phyloP scores from a whole-genome alignment of 192 early-diverging fungal species.

The Coemansia nantahalensis region DNA sequence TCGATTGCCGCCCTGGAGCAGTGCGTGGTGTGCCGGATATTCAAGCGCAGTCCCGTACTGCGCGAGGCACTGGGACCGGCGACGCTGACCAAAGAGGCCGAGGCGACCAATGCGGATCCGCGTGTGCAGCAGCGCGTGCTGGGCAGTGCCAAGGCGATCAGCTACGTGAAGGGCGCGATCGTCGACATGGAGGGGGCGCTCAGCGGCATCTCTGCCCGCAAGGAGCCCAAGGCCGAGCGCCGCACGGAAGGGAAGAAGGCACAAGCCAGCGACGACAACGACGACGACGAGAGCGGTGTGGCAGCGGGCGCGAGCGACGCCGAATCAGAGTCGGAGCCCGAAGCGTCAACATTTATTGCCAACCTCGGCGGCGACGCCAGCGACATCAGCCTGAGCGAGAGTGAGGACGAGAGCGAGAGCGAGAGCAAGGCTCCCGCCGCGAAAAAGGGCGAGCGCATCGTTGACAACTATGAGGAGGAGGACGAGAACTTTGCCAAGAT shows the following conservation, averaged over 20 bases:
- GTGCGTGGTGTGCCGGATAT: slow-evolving; percentile 11
- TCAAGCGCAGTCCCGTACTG: slow-evolving; percentile 4
- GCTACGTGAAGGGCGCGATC: slow-evolving; percentile 5
- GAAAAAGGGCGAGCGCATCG: slow-evolving; percentile 17
- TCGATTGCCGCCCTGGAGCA: slow-evolving; percentile 4
- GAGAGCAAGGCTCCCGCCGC: slow-evolving; percentile 2
- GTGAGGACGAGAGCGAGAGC: slow-evolving; percentile 3
- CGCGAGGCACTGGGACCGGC: slow-evolving; percentile 1
- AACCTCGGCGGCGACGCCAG: slow-evolving; percentile 20
- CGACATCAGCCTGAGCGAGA: slow-evolving; percentile 6
- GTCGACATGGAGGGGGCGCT: background rate
- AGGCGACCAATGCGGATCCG: slow-evolving; percentile 6
- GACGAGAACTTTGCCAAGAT: slow-evolving; percentile 55
- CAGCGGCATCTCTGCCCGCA: background rate
- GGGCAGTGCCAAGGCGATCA: slow-evolving; percentile 5
- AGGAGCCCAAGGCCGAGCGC: background rate
- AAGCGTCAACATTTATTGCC: slow-evolving; percentile 22
- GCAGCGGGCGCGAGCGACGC: no score
- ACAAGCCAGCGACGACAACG: no score
- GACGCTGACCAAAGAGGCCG: background rate
- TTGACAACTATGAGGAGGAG: slow-evolving; percentile 32
- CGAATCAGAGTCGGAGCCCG: no score
- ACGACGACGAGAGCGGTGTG: no score
- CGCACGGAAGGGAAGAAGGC: no score
- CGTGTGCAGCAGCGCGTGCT: slow-evolving; percentile 8